These are phyloP conservation scores for Patellaria atrata DNA, from an alignment of 495 filamentous ascomycete genomes.

Conservation along the genomic window DNA sequence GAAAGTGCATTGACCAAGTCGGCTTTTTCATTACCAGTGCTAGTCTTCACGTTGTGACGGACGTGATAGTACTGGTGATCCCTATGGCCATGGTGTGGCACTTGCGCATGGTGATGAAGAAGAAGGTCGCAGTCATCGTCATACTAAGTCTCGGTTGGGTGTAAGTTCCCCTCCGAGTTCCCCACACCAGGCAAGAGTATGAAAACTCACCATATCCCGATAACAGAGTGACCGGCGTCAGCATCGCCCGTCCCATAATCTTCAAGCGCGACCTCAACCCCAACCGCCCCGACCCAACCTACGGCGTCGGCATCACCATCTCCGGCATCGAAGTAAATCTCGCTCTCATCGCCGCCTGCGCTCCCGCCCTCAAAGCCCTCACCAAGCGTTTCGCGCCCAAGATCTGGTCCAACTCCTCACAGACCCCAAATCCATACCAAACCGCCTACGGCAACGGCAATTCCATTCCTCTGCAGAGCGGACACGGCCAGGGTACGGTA, in stretches of 20 bases:
- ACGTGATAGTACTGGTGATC: conserved; percentile 33
- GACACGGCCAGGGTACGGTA: too few relatives aligned
- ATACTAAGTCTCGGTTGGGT: conserved; percentile 28
- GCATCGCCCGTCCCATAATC: conserved; percentile 16
- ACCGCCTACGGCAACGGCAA: too few relatives aligned
- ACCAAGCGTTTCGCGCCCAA: conserved; percentile 9
- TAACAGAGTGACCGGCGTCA: conserved; percentile 13
- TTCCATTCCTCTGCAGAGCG: too few relatives aligned
- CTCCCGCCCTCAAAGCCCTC: conserved; percentile 18
- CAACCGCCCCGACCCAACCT: conserved; percentile 12
- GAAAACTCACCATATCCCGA: background rate
- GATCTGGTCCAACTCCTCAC: conserved; percentile 10
- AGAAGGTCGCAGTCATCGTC: conserved; percentile 32
- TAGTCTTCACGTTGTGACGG: conserved; percentile 33
- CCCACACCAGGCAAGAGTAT: background rate
- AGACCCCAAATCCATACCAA: too few relatives aligned
- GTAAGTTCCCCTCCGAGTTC: conserved; percentile 7
- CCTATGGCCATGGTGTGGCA: conserved; percentile 34
- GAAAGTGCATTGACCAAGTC: conserved; percentile 31
- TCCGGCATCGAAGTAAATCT: conserved; percentile 18
- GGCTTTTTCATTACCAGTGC: conserved; percentile 32
- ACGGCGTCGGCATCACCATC: conserved; percentile 11
- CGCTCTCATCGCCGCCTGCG: conserved; percentile 19
- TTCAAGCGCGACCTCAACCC: conserved; percentile 20
- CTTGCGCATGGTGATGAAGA: conserved; percentile 31